Evolutionary conservation across 345 rosid species (phyloP).

Genomic region (Excoecaria cochinchinensis): DNA sequence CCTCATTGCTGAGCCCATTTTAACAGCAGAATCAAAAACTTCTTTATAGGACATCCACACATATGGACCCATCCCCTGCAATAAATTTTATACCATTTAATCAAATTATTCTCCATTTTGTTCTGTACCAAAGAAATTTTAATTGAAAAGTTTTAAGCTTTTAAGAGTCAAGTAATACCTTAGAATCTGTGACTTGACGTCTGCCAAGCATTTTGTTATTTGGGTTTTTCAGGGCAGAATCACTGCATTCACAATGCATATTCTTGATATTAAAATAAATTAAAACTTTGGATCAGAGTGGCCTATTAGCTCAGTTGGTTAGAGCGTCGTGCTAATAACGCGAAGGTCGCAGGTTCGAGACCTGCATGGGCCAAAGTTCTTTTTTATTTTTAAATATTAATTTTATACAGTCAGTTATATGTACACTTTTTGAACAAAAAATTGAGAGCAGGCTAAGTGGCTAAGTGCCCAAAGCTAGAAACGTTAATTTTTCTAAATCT

Average conservation of each 20-base stretch:
- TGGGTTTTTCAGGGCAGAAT: slow-evolving; percentile 48
- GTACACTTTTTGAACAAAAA: not conserved
- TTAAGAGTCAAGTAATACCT: slow-evolving; percentile 37
- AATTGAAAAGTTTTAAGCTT: not conserved
- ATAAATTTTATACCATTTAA: not conserved
- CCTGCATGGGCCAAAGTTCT: slow-evolving; percentile 44
- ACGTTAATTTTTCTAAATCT: not conserved
- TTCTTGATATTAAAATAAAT: not conserved
- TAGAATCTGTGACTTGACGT: slow-evolving; percentile 57
- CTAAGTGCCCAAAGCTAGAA: not conserved
- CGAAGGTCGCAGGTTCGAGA: slow-evolving; percentile 83
- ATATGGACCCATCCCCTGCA: slow-evolving; percentile 73
- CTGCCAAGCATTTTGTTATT: slow-evolving; percentile 66
- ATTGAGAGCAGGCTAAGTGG: not conserved
- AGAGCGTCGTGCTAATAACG: slow-evolving; percentile 55
- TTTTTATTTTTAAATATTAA: not conserved
- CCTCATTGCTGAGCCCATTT: slow-evolving; percentile 75
- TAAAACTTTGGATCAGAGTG: not conserved
- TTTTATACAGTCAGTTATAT: not conserved
- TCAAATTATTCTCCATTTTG: not conserved
- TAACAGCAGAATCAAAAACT: slow-evolving; percentile 58
- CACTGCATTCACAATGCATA: slow-evolving; percentile 33
- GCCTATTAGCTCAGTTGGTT: slow-evolving; percentile 61
- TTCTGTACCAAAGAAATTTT: not conserved
- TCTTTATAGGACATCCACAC: slow-evolving; percentile 78